Conservation (phyloP, 352 stramenopile genomes). For the Phytophthora pseudosyringae region DNA sequence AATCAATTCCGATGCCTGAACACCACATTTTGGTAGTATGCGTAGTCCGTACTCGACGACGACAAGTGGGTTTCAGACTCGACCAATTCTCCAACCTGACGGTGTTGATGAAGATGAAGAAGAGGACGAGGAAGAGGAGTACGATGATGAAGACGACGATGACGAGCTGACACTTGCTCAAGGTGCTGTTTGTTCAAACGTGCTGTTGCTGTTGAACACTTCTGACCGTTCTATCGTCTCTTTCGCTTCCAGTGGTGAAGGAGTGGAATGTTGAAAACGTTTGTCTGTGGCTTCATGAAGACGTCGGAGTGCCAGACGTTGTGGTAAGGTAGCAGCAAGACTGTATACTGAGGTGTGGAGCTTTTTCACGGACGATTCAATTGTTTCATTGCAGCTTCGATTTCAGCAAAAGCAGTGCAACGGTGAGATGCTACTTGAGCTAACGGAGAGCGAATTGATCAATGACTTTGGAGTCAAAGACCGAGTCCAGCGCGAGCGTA, state of each 20-base stretch:
- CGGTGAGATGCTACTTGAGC: constrained; percentile 70
- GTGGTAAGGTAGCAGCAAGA: constrained; percentile 45
- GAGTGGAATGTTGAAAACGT: constrained; percentile 88
- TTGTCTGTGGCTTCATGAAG: constrained; percentile 80
- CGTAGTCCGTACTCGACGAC: constrained; percentile 10
- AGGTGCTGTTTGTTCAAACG: constrained; percentile 30
- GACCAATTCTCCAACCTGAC: constrained; percentile 24
- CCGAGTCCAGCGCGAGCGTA: constrained; percentile 67
- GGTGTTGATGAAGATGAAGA: constrained; percentile 47
- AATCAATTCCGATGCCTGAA: neutral
- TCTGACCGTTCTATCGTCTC: neutral
- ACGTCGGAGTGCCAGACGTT: constrained; percentile 72
- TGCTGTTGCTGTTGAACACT: neutral
- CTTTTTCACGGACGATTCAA: neutral
- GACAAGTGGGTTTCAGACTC: constrained; percentile 3
- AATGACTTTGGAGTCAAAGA: constrained; percentile 81
- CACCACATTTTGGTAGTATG: neutral
- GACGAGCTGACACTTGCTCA: constrained; percentile 70
- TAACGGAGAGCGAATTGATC: constrained; percentile 79
- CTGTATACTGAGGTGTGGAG: neutral
- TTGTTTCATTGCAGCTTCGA: constrained; percentile 40
- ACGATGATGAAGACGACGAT: constrained; percentile 58
- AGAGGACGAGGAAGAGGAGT: constrained; percentile 51
- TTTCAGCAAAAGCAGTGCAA: constrained; percentile 76
- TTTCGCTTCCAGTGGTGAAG: constrained; percentile 51